Base-by-base conservation (phyloP, 2,329 filamentous ascomycete species). In the Microascus cirrosus region DNA sequence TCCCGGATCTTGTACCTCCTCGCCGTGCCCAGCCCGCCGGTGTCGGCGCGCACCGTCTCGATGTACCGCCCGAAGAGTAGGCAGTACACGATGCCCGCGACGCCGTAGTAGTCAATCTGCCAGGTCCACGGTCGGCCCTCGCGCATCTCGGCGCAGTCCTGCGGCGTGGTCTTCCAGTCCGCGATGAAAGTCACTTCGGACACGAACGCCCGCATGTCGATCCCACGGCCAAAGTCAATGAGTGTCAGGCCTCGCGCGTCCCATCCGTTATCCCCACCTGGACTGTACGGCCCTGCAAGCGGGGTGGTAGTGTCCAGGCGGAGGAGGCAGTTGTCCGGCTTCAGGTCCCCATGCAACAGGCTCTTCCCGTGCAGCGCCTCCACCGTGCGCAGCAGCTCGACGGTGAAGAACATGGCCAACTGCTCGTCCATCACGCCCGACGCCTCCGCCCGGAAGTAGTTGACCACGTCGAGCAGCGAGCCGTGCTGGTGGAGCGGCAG, bases 51-150 rank as follows among this genome's bases (percentile, higher is more conserved):
- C 56, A 80, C 73, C 0, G 90, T 95, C 68, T 96, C 90, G 65
- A 99, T 94, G 72, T 97, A 97, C 67, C 89, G 91, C 11, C 94
- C 93, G 68, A 96, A 99, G 3, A 99, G 81, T 64, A 99, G 81
- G 51, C 84, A 87, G 72, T 99, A 91, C 4, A 97, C 77, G 25
- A 90, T 89, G 4, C 90, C 91, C 0, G 94, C 94, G 0, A 96
- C 79, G 13, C 94, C 94, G 70, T 95, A 90, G 66, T 97, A 95
- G 74, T 99, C 94, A 63, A 96, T 90, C 70, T 99, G 94, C 76
- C 91, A 96, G 1, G 93, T 97, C 94, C 94, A 99, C 0, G 92
- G 91, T 1, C 93, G 82, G 59, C 90, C 82, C 73, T 99, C 93
- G 53, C 92, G 87, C 82, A 97, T 96, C 77, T 99, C 94, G 20